Percentiles rank a stretch among this genome's conserved stretches.
These are phyloP conservation scores for Jatropha podagrica DNA, from an alignment of 441 rosid species.

Conservation along the genomic window DNA sequence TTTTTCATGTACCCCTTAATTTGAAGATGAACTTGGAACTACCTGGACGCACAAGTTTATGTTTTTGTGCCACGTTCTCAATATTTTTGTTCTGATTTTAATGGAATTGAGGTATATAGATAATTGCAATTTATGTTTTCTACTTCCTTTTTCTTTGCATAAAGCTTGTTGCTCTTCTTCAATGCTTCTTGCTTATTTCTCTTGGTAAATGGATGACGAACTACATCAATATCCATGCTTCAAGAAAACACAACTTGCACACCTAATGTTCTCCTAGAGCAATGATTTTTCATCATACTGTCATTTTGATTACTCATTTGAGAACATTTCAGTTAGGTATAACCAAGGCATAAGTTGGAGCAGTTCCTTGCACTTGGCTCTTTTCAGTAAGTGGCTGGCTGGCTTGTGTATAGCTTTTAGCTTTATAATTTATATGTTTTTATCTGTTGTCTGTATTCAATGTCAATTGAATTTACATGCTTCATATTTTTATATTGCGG, in stretches of 20 bases:
- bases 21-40: not conserved
- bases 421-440: not conserved
- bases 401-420: not conserved
- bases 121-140: not conserved
- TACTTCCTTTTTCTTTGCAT: not conserved
- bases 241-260: not conserved
- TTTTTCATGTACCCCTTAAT: not conserved
- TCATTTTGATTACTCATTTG: no score
- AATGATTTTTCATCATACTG: no score
- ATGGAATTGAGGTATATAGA: not conserved
- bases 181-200: not conserved
- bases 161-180: not conserved
- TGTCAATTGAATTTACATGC: not conserved
- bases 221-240: no score
- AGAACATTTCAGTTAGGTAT: no score
- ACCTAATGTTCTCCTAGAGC: no score
- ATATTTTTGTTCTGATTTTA: no score
- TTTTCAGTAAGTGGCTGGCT: not conserved
- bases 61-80: not conserved
- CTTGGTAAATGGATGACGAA: no score
- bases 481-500: not conserved
- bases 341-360: not conserved
- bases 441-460: not conserved
- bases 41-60: not conserved
- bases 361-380: not conserved